Conservation (phyloP, 331 rosid species). For the Malus hybrid region DNA sequence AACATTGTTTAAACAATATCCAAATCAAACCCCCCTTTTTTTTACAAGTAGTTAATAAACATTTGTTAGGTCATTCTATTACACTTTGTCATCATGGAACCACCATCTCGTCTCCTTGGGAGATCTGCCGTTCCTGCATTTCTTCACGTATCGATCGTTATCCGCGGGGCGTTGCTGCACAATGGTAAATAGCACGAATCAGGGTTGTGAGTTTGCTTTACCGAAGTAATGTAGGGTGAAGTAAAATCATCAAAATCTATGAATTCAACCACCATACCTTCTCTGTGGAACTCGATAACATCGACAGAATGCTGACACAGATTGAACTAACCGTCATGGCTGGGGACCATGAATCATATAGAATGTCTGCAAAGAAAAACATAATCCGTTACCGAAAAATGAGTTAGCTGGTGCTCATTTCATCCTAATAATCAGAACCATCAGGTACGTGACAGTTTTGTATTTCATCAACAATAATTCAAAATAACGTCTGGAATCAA, state of each 20-base stretch:
- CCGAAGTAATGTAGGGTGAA: not conserved
- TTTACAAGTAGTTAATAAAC: not conserved
- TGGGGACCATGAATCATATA: constrained; percentile 44
- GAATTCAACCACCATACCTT: constrained; percentile 15
- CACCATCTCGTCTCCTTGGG: constrained; percentile 48
- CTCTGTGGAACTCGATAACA: constrained; percentile 37
- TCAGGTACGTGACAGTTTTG: not conserved
- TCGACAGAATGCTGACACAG: constrained; percentile 40
- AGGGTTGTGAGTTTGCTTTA: not conserved
- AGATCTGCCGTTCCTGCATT: constrained; percentile 37
- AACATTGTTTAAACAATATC: not conserved
- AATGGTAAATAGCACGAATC: not conserved
- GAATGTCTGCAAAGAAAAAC: constrained; percentile 21
- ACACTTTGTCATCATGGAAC: constrained; percentile 41
- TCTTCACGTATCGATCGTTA: constrained; percentile 37
- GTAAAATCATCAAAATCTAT: not conserved
- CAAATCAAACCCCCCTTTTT: not conserved
- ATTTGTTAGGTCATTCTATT: not conserved
- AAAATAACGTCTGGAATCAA: not conserved
- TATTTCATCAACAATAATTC: not conserved
- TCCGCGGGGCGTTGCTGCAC: constrained; percentile 39
- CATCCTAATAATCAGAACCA: no score
- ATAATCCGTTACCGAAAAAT: not conserved
- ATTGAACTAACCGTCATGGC: constrained; percentile 40
- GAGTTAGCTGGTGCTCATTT: not conserved